These are phyloP conservation scores for Mucor plumbeus DNA, from an alignment of 371 early-diverging fungal genomes.

Conservation along the genomic window DNA sequence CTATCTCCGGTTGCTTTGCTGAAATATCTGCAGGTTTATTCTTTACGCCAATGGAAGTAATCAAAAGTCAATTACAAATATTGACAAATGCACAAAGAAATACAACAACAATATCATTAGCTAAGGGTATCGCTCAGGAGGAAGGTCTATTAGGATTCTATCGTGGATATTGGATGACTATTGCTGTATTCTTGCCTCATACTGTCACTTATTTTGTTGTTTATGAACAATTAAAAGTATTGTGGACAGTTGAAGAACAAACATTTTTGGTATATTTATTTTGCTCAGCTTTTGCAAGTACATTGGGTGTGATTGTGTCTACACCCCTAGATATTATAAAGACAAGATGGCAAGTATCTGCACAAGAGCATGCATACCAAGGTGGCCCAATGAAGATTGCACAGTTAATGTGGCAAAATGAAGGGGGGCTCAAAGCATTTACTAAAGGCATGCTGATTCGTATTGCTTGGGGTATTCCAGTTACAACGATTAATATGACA, in stretches of 20 bases:
- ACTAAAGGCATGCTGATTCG: conserved; percentile 65
- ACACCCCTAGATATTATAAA: conserved; percentile 97
- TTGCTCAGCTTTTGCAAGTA: conserved; percentile 62
- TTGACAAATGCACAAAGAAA: background rate
- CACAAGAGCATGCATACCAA: conserved; percentile 59
- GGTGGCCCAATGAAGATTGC: conserved; percentile 40
- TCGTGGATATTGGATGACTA: conserved; percentile 69
- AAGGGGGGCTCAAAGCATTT: conserved; percentile 68
- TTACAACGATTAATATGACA: conserved; percentile 68
- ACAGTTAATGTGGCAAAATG: conserved; percentile 53
- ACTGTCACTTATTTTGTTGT: conserved; percentile 71
- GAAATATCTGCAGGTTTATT: conserved; percentile 59
- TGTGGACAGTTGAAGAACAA: conserved; percentile 28
- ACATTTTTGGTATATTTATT: conserved; percentile 54
- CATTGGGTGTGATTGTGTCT: conserved; percentile 87
- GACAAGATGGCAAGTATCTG: conserved; percentile 92
- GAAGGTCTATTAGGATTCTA: conserved; percentile 72
- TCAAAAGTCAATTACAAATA: conserved; percentile 73
- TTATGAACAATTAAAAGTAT: conserved; percentile 73
- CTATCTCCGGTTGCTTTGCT: conserved; percentile 51
- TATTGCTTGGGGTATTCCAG: conserved; percentile 71
- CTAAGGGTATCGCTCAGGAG: conserved; percentile 41
- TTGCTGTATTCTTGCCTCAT: conserved; percentile 70
- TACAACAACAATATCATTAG: conserved; percentile 10
- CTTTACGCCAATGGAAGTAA: conserved; percentile 84